These are phyloP conservation scores for Citrus australasica DNA, from an alignment of 345 rosid species.

Conservation along the genomic window DNA sequence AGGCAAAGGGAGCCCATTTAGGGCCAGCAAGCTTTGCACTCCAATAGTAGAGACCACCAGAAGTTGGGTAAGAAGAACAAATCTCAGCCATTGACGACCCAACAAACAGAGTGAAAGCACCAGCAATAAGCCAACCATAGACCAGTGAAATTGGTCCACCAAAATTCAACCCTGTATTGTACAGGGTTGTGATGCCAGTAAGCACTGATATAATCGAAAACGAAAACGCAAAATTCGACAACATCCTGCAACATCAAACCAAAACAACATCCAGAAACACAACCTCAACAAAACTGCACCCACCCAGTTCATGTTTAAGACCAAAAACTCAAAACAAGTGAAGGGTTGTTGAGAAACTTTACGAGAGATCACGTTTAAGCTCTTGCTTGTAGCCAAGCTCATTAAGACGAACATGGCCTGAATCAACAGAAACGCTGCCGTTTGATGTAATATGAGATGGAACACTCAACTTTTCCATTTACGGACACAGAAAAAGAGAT, in stretches of 20 bases:
- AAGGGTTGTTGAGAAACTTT: slow-evolving; percentile 21
- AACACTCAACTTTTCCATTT: slow-evolving; percentile 23
- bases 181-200: slow-evolving; percentile 93
- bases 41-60: slow-evolving; percentile 98
- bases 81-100: slow-evolving; percentile 94
- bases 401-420: slow-evolving; percentile 67
- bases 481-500: background rate
- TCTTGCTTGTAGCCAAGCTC: slow-evolving; percentile 98
- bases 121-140: slow-evolving; percentile 90
- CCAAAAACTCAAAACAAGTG: background rate
- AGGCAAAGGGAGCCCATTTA: slow-evolving; percentile 88
- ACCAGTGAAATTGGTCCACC: slow-evolving; percentile 81
- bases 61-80: slow-evolving; percentile 94
- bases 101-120: slow-evolving; percentile 79
- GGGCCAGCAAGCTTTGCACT: slow-evolving; percentile 97
- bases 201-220: slow-evolving; percentile 88
- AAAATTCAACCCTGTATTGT: slow-evolving; percentile 66
- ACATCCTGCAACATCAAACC: slow-evolving; percentile 51
- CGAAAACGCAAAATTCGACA: slow-evolving; percentile 92
- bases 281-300: slow-evolving; percentile 1
- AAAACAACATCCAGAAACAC: slow-evolving; percentile 6
- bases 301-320: background rate
- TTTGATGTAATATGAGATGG: slow-evolving; percentile 26
- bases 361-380: slow-evolving; percentile 96
- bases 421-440: slow-evolving; percentile 34